These are phyloP conservation scores for Phellopilus nigrolimitatus DNA, from an alignment of 1,284 basidiomycete genomes.

Conservation along the genomic window DNA sequence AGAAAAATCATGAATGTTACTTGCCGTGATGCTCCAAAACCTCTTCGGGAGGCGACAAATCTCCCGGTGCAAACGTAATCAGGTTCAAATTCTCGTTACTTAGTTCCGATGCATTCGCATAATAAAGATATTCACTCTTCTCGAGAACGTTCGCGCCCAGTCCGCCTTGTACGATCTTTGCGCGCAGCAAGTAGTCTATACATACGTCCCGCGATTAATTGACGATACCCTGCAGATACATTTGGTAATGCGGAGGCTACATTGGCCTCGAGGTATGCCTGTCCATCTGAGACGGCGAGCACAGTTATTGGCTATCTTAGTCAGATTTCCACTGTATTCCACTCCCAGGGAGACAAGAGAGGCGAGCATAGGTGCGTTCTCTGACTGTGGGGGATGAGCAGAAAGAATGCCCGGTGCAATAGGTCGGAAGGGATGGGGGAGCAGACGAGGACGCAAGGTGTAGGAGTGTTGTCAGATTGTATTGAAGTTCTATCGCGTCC, in stretches of 20 bases:
- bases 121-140: not conserved
- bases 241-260: not conserved
- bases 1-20: not conserved
- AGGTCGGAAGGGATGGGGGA: not conserved
- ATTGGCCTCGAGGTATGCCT: not conserved
- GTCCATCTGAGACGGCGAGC: not conserved
- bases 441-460: not conserved
- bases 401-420: no score
- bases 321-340: conserved; percentile 23
- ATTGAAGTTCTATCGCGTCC: not conserved
- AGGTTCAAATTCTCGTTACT: no score
- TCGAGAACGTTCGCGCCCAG: not conserved
- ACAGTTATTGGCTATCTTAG: not conserved
- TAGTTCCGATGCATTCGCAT: not conserved
- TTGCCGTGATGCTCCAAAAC: not conserved
- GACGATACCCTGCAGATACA: not conserved
- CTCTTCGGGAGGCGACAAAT: not conserved
- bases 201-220: not conserved
- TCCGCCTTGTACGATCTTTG: not conserved
- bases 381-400: no score
- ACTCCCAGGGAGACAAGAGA: no score
- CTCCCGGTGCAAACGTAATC: not conserved
- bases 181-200: not conserved
- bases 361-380: no score
- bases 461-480: not conserved